Base-by-base conservation (phyloP, 208 protist genomes). In the Trypanosoma lewisi region DNA sequence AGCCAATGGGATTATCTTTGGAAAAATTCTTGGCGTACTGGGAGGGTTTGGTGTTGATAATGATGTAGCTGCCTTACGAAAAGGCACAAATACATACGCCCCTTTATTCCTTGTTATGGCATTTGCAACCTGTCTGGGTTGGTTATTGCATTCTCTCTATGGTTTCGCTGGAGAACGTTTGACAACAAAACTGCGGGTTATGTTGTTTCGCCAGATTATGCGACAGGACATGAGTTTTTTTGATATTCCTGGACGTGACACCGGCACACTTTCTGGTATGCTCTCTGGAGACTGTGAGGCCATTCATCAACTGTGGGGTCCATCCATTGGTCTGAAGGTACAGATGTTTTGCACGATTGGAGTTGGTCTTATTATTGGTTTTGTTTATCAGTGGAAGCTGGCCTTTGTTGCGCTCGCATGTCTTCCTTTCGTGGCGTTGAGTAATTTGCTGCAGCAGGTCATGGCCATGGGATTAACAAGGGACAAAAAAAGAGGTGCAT, bases 191-290 rank as follows among this genome's bases (percentile, higher is more conserved):
- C 63, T 93, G 17, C 83, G 86, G 50, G 70, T 75, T 4, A 65
- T 78, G 60, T 77, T 93, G 2, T 86, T 90, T 61, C 63, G 58
- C n/a, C 73, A 86, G 49, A 87, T 93, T 27, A 57, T 93, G 11
- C 78, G 83, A 2, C 87, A 94, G 60, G 87, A 94, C 64, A 87
- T 89, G 78, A 86, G 56, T 70, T 94, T 92, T 72, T 94, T 92
- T 53, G 87, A 94, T 62, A 87, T 74, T 42, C 81, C 78, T 2
- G 75, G 79, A 3, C 75, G 82, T 25, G 86, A 93, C 49, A 72
- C 86, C 6, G 86, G 83, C 23, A 77, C 73, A 4, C 73, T 93
- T n/a, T 64, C 78, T 7, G 78, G 78, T 16, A 85, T 93, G 75
- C 82, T 93, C 16, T 86, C 83, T 37, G 83, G 86, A 41, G 86